phyloP scores from a whole-genome alignment of 139 green algal species.

The Pycnococcus provasolii region DNA sequence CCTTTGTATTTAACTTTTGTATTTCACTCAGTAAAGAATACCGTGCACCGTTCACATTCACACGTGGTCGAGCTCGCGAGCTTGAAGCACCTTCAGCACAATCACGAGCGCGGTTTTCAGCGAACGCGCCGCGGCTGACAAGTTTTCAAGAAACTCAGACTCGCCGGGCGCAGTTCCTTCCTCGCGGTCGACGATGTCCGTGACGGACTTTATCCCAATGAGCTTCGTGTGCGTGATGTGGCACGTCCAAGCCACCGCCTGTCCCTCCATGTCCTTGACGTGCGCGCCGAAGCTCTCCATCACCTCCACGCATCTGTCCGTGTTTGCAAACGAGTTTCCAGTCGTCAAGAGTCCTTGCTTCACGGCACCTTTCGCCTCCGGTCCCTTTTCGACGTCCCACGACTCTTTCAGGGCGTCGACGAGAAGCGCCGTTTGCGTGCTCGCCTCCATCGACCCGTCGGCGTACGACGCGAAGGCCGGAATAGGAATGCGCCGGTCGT shows the following conservation, averaged over 20 bases:
- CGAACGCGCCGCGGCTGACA: conserved; percentile 57
- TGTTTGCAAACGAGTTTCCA: conserved; percentile 83
- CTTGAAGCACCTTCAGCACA: conserved; percentile 64
- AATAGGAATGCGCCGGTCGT: conserved; percentile 87
- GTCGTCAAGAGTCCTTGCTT: conserved; percentile 49
- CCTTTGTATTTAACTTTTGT: too few relatives aligned
- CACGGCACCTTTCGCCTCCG: conserved; percentile 7
- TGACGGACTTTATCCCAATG: conserved; percentile 69
- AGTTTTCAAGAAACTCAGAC: conserved; percentile 94
- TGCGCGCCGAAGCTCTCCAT: conserved; percentile 49
- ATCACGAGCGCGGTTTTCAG: conserved; percentile 59
- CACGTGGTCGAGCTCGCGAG: conserved; percentile 59
- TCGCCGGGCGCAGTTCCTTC: conserved; percentile 37
- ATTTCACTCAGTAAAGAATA: too few relatives aligned
- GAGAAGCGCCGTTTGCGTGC: conserved; percentile 39
- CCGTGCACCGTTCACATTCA: conserved; percentile 26
- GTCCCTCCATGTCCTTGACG: conserved; percentile 91
- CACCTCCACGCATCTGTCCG: conserved; percentile 59
- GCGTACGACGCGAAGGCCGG: conserved; percentile 40
- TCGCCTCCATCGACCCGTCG: conserved; percentile 18
- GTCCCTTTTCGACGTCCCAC: conserved; percentile 9
- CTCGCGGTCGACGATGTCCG: conserved; percentile 90
- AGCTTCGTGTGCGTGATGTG: conserved; percentile 41
- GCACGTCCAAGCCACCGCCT: conserved; percentile 33
- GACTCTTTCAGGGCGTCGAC: conserved; percentile 31